phyloP scores from a whole-genome alignment of 768 basidiomycete genomes.

The Trametes coccinea region DNA sequence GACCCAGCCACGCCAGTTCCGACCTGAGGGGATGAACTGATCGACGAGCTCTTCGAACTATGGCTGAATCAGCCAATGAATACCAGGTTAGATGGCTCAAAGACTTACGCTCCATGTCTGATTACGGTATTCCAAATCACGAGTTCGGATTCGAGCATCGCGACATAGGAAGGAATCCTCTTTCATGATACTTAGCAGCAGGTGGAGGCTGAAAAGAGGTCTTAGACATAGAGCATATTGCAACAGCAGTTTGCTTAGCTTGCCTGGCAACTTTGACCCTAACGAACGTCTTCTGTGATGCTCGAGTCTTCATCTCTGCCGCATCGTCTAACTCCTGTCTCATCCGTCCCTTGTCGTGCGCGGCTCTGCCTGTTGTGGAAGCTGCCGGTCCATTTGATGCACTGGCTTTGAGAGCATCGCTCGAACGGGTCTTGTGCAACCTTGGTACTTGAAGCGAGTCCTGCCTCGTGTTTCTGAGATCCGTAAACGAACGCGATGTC shows the following conservation, averaged over 20 bases:
- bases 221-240: conserved; percentile 18
- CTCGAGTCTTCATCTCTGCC: conserved; percentile 79
- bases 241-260: conserved; percentile 1
- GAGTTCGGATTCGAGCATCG: conserved; percentile 77
- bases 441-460: conserved; percentile 24
- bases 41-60: conserved; percentile 80
- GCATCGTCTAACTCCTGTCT: conserved; percentile 50
- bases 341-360: conserved; percentile 5
- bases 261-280: conserved; percentile 74
- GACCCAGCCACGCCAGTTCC: conserved; percentile 80
- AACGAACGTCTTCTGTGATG: conserved; percentile 82
- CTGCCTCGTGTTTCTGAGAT: conserved; percentile 52
- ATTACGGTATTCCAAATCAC: conserved; percentile 78
- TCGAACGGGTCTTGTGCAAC: conserved; percentile 40
- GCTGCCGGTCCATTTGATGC: conserved; percentile 38
- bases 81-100: no score
- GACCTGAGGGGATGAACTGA: conserved; percentile 77
- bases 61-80: background rate
- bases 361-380: conserved; percentile 9
- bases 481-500: conserved; percentile 69
- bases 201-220: conserved; percentile 50
- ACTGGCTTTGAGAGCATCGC: conserved; percentile 4
- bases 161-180: conserved; percentile 84
- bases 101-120: conserved; percentile 76
- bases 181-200: conserved; percentile 77